Base-by-base conservation (phyloP, 1,284 basidiomycete genomes). In the Ceratobasidium sp. region DNA sequence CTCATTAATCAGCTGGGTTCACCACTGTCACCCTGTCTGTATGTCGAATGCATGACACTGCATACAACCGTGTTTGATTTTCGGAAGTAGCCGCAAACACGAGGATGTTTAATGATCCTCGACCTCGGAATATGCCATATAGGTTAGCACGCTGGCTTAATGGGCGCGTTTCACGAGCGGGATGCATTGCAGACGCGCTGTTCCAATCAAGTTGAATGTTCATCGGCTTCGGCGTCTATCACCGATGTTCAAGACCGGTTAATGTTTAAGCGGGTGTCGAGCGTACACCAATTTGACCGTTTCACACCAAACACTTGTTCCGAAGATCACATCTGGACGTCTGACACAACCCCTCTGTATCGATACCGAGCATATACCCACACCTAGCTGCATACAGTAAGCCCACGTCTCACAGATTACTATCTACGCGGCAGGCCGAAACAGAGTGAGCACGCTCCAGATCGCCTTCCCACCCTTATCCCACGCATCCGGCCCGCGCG, bases 401-500 rank as follows among this genome's bases (percentile, higher is more conserved):
- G 5, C 57, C 46, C 18, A 48, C 44, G 6, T 16, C 10, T 12
- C 46, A 30, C 57, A 60, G 23, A 60, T 35, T 27, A 60, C n/a
- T n/a, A n/a, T 60, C 57, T 60, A 60, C 57, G 23, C 46, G 3
- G 48, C 30, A 65, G 59, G 55, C 18, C 73, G 81, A 82, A 94
- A 95, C 38, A 95, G 69, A 0, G 92, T 93, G 73, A 93, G 85
- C 12, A 94, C 89, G 81, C 87, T 91, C 94, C 94, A 95, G 0
- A 88, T 82, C 0, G 93, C 92, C 81, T 94, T 92, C 80, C 92
- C 94, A 10, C 94, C 94, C 79, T 88, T 88, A 81, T 96, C 94
- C 94, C 94, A 96, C 80, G 93, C 94, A 79, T 93, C 90, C 3
- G 92, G 91, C 1, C 94, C 94, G 77, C 88, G 89, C 16, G 93